A percentile compares a stretch with the other conserved stretches of the same genome.
Evolutionary conservation across 1,284 basidiomycete genomes (phyloP).

Genomic region (Ceratorhiza oryzae-sativae): DNA sequence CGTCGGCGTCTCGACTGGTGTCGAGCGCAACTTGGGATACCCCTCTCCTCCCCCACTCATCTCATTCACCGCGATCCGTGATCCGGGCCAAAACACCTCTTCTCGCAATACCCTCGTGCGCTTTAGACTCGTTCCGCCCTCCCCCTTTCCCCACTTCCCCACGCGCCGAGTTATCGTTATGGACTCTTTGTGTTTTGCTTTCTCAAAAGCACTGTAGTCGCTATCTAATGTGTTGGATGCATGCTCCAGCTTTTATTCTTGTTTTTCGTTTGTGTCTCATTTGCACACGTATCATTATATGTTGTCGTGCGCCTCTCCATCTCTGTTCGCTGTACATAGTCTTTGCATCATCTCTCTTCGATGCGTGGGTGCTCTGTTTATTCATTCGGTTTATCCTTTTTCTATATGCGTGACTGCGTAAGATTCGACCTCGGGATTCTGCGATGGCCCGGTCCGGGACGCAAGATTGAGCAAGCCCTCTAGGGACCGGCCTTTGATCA

Average conservation of each 20-base stretch:
- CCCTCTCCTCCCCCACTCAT: not conserved
- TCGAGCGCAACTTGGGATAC: slow-evolving; percentile 15
- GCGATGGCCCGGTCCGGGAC: not conserved
- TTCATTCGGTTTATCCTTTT: slow-evolving; percentile 6
- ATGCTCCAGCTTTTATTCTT: not conserved
- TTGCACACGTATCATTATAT: slow-evolving; percentile 32
- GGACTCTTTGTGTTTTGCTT: not conserved
- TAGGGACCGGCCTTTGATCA: no score
- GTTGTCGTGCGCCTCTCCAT: slow-evolving; percentile 7
- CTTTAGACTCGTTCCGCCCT: not conserved
- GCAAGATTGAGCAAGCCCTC: no score
- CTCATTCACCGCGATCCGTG: slow-evolving; percentile 3
- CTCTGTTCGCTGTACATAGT: slow-evolving; percentile 34
- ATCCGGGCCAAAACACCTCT: slow-evolving; percentile 18
- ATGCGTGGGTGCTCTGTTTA: slow-evolving; percentile 11
- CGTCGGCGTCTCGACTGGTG: slow-evolving; percentile 26
- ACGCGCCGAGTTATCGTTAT: slow-evolving; percentile 37
- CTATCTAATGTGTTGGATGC: slow-evolving; percentile 28
- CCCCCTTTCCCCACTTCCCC: not conserved
- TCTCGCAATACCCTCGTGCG: slow-evolving; percentile 27
- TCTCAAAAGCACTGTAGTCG: slow-evolving; percentile 33
- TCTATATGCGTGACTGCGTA: not conserved
- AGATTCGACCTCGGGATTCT: not conserved
- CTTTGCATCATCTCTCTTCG: not conserved
- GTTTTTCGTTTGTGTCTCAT: slow-evolving; percentile 18